Conservation (phyloP, 108 stramenopile species). For the Skeletonema grethae region DNA sequence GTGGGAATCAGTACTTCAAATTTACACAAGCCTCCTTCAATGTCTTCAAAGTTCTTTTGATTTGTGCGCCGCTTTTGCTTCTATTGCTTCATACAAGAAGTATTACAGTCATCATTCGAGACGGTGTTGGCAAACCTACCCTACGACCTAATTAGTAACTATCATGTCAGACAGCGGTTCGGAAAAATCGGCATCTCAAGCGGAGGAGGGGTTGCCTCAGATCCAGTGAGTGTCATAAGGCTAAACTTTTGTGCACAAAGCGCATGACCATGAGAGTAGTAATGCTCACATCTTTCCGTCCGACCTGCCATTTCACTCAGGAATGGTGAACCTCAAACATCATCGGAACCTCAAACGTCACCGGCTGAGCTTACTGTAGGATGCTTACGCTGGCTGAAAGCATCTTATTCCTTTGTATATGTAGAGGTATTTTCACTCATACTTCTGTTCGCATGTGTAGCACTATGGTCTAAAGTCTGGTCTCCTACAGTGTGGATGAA, state of each 20-base stretch:
- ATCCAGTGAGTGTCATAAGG: not conserved
- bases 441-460: constrained; percentile 27
- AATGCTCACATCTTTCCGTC: not conserved
- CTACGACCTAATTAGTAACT: not conserved
- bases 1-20: too few relatives aligned
- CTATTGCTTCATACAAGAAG: too few relatives aligned
- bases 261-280: not conserved
- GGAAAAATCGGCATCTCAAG: not conserved
- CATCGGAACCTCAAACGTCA: constrained; percentile 39
- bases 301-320: not conserved
- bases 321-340: constrained; percentile 33
- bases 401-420: constrained; percentile 33
- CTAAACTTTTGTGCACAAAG: not conserved
- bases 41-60: too few relatives aligned
- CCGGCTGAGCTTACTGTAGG: constrained; percentile 38
- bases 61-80: too few relatives aligned
- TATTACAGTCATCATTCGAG: too few relatives aligned
- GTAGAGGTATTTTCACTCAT: constrained; percentile 26
- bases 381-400: constrained; percentile 32
- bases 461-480: constrained; percentile 20
- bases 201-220: not conserved
- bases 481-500: constrained; percentile 11
- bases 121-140: constrained; percentile 45
- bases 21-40: too few relatives aligned
- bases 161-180: not conserved